phyloP scores from a whole-genome alignment of 345 rosid species.

The Cardamine resedifolia region DNA sequence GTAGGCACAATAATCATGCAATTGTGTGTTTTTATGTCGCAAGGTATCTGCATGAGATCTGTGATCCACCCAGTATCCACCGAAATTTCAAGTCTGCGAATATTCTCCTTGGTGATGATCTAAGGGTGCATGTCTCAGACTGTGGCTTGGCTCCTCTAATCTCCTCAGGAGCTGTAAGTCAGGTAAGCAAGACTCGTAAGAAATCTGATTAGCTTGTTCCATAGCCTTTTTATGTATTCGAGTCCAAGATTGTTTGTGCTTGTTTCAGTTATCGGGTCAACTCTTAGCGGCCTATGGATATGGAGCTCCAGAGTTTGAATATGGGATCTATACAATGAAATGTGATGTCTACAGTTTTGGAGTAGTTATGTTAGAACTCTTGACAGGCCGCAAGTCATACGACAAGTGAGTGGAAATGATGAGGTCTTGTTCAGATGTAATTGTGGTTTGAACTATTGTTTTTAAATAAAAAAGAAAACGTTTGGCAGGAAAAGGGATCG shows the following conservation, averaged over 20 bases:
- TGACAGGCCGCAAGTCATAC: background rate
- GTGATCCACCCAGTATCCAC: background rate
- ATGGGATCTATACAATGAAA: background rate
- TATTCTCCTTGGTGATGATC: background rate
- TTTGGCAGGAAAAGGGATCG: background rate
- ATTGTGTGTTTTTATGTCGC: background rate
- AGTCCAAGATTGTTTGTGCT: background rate
- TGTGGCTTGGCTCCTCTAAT: background rate
- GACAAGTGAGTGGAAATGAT: background rate
- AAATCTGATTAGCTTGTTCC: background rate
- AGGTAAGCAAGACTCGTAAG: background rate
- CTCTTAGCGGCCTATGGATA: background rate
- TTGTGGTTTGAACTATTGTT: background rate
- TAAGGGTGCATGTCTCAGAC: slow-evolving; percentile 1
- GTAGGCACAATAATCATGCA: background rate
- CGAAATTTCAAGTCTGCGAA: background rate
- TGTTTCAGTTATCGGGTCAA: background rate
- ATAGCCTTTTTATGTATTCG: background rate
- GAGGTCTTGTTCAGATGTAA: background rate
- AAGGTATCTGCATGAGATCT: background rate
- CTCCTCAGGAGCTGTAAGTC: background rate
- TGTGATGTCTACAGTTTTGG: background rate
- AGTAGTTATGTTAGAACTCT: background rate
- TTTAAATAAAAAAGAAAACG: background rate
- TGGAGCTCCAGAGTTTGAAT: slow-evolving; percentile 1